Evolutionary conservation across 208 protist species (phyloP).

Genomic region (Acanthamoeba royreba): DNA sequence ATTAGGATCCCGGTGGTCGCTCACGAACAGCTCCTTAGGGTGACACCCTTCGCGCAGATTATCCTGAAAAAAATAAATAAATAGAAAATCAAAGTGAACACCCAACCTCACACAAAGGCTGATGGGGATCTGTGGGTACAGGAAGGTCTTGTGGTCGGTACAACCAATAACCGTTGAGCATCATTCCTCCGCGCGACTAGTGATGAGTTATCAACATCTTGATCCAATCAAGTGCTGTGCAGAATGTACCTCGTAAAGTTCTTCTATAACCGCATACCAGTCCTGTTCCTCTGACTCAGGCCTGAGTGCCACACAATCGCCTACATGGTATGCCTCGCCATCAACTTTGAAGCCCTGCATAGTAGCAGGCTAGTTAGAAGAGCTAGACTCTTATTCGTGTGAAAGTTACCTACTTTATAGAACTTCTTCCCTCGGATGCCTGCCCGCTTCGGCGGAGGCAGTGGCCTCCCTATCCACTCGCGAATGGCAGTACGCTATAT

Average conservation of each 20-base stretch:
- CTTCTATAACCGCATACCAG: not conserved
- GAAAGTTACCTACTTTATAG: too few relatives aligned
- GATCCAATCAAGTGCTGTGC: not conserved
- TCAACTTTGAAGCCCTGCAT: not conserved
- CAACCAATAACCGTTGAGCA: not conserved
- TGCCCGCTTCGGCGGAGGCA: too few relatives aligned
- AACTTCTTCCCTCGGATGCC: too few relatives aligned
- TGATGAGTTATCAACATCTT: not conserved
- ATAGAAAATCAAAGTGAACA: not conserved
- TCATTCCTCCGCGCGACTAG: not conserved
- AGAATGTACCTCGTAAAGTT: not conserved
- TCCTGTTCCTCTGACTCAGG: not conserved
- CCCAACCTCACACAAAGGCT: not conserved
- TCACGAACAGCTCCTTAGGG: not conserved
- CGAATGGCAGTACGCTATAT: too few relatives aligned
- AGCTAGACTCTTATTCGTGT: too few relatives aligned
- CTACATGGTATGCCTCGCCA: not conserved
- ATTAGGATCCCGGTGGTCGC: not conserved
- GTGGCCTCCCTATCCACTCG: too few relatives aligned
- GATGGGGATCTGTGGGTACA: not conserved
- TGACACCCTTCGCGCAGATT: not conserved
- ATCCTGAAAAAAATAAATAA: not conserved
- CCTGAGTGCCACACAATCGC: not conserved
- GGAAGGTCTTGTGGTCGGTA: not conserved
- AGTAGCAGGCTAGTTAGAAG: too few relatives aligned